A percentile compares a stretch with the other conserved stretches of the same genome.
These are phyloP conservation scores for Corchorus olitorius DNA, from an alignment of 345 rosid genomes.

Conservation along the genomic window DNA sequence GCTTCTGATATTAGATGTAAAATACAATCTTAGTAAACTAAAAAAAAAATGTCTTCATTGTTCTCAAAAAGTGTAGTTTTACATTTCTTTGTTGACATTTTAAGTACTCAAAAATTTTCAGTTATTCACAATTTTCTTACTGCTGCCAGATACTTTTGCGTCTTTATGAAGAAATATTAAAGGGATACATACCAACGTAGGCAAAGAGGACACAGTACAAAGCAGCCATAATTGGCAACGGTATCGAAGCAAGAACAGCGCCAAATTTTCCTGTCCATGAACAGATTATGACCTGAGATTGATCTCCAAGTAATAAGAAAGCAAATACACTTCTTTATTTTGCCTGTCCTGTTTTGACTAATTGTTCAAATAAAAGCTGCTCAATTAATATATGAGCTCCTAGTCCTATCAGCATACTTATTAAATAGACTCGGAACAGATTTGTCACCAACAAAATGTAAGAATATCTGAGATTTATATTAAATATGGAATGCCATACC, in stretches of 20 bases:
- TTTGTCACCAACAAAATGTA: not conserved
- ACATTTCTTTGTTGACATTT: not conserved
- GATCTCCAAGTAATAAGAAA: not conserved
- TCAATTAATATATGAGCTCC: not conserved
- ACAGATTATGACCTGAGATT: constrained; percentile 6
- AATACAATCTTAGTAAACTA: not conserved
- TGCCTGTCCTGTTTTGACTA: not conserved
- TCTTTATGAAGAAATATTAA: constrained; percentile 2
- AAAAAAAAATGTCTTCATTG: not conserved
- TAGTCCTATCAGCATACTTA: not conserved
- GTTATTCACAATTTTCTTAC: not conserved
- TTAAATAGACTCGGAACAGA: not conserved
- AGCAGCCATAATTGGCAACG: constrained; percentile 81
- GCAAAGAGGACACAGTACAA: constrained; percentile 80
- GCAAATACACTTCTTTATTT: not conserved
- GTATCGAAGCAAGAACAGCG: constrained; percentile 90
- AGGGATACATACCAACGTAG: constrained; percentile 69
- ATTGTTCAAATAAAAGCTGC: not conserved
- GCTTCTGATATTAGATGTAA: not conserved
- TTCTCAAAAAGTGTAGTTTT: too few species aligned
- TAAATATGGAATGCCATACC: constrained; percentile 37
- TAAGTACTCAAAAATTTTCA: not conserved
- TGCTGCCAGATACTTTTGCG: not conserved
- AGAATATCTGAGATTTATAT: not conserved
- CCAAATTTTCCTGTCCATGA: constrained; percentile 78